Evolutionary conservation across 2,329 filamentous ascomycete species (phyloP).

Genomic region (Hypoxylon sp.): DNA sequence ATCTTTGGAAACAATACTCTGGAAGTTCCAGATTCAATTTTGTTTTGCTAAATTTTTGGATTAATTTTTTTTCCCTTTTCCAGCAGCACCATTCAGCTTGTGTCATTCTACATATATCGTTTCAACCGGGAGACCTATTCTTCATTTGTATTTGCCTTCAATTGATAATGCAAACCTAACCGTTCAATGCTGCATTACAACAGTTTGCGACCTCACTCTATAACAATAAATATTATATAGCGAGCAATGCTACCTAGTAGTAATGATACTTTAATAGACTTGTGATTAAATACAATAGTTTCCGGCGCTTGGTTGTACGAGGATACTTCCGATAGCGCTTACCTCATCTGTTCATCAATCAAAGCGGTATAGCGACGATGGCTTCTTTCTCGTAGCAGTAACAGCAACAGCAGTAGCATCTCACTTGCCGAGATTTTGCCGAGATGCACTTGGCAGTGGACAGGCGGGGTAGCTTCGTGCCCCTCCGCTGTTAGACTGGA

Average conservation of each 20-base stretch:
- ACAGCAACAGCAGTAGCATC: background rate
- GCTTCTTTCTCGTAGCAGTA: background rate
- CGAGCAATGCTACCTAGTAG: background rate
- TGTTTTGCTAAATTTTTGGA: slow-evolving; percentile 31
- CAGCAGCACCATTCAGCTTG: background rate
- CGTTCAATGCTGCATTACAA: background rate
- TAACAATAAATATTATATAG: background rate
- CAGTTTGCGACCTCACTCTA: background rate
- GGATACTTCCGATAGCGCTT: background rate
- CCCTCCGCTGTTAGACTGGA: slow-evolving; percentile 13
- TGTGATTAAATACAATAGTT: background rate
- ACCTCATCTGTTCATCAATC: background rate
- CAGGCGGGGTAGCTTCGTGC: slow-evolving; percentile 36
- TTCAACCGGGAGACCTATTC: background rate
- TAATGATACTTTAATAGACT: background rate
- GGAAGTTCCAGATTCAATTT: slow-evolving; percentile 47
- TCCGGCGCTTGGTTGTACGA: background rate
- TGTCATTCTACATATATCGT: background rate
- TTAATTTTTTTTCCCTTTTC: slow-evolving; percentile 18
- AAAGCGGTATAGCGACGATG: background rate
- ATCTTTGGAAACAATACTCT: slow-evolving; percentile 48
- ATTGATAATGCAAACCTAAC: background rate
- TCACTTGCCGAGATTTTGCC: slow-evolving; percentile 21
- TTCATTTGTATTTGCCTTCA: background rate
- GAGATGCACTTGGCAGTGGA: background rate